Evolutionary conservation across 768 basidiomycete genomes (phyloP).

Genomic region (Amanita rubescens): DNA sequence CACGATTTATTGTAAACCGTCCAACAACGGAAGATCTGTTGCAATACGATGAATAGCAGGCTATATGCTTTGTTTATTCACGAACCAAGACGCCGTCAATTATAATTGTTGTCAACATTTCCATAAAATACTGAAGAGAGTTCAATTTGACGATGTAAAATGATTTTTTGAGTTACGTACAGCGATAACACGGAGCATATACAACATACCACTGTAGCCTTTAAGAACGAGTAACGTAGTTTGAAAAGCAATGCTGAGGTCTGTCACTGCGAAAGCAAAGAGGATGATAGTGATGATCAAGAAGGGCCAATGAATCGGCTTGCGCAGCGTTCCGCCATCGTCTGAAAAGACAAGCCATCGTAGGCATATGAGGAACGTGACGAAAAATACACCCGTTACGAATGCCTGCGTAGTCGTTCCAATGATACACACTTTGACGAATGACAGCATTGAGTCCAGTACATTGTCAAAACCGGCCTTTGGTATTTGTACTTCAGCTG

Average conservation of each 20-base stretch:
- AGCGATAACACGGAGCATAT: not conserved
- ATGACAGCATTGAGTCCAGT: no score
- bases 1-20: not conserved
- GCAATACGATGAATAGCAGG: not conserved
- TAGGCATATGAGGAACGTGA: conserved; percentile 1
- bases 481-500: no score
- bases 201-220: not conserved
- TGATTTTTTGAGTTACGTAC: not conserved
- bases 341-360: not conserved
- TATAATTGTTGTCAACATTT: not conserved
- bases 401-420: not conserved
- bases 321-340: not conserved
- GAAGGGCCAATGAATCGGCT: not conserved
- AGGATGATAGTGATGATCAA: not conserved
- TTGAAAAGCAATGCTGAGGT: not conserved
- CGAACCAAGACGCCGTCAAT: conserved; percentile 1
- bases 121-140: not conserved
- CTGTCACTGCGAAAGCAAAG: not conserved
- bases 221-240: not conserved
- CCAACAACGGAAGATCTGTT: conserved; percentile 5
- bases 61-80: not conserved
- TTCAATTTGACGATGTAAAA: not conserved
- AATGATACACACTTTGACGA: not conserved
- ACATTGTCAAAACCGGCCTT: no score
- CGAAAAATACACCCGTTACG: not conserved